Conservation (phyloP, 768 basidiomycete genomes). For the Leccinum longicurvipes region DNA sequence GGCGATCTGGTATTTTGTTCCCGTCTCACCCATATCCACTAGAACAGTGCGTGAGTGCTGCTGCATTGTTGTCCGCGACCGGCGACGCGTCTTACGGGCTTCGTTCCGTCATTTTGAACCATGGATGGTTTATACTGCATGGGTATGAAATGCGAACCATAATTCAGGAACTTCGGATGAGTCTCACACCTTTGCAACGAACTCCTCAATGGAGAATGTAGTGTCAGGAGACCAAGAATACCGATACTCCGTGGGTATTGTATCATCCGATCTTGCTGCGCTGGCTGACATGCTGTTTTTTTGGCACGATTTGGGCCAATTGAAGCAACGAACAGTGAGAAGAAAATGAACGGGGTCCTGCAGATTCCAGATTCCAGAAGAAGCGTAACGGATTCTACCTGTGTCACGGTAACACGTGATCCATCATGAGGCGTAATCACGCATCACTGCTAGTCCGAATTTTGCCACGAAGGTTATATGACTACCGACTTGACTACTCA, state of each 20-base stretch:
- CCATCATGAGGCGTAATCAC: background rate
- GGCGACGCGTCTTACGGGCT: slow-evolving; percentile 55
- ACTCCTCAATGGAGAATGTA: slow-evolving; percentile 45
- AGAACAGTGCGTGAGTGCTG: background rate
- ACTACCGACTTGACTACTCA: background rate
- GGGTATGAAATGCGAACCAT: background rate
- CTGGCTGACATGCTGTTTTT: slow-evolving; percentile 11
- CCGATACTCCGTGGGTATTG: slow-evolving; percentile 37
- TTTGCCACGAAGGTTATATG: background rate
- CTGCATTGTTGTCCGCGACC: background rate
- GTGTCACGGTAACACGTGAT: no score
- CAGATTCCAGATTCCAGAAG: no score
- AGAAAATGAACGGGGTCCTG: no score
- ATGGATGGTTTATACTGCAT: slow-evolving; percentile 71
- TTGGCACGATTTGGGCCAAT: background rate
- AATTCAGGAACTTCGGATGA: slow-evolving; percentile 10
- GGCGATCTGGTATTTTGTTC: slow-evolving; percentile 8
- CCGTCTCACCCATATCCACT: slow-evolving; percentile 68
- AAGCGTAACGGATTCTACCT: no score
- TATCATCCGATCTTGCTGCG: slow-evolving; percentile 35
- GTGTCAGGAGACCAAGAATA: slow-evolving; percentile 52
- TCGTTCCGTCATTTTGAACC: slow-evolving; percentile 74
- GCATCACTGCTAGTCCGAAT: background rate
- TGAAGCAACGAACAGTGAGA: background rate
- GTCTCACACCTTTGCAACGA: slow-evolving; percentile 46